Conservation (phyloP, 495 filamentous ascomycete species). For the Daldinia decipiens region DNA sequence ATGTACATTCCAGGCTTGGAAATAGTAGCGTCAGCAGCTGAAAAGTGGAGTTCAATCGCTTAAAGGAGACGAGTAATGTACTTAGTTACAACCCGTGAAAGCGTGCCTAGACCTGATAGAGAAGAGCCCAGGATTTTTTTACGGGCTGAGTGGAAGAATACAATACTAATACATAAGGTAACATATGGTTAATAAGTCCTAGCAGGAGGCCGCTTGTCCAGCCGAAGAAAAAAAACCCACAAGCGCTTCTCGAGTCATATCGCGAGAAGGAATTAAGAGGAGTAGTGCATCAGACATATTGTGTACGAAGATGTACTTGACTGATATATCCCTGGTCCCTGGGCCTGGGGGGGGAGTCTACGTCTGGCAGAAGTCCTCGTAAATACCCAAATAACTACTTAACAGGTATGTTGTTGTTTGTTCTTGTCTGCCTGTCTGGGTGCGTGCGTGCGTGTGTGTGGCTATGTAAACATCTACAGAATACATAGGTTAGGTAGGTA, state of each 20-base stretch:
- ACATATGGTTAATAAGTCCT: background rate
- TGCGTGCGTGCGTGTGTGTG: slow-evolving; percentile 36
- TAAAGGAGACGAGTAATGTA: slow-evolving; percentile 31
- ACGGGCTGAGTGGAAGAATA: background rate
- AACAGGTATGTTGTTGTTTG: background rate
- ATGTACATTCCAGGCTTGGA: slow-evolving; percentile 37
- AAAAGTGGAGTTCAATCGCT: slow-evolving; percentile 39
- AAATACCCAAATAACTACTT: background rate
- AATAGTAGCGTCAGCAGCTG: slow-evolving; percentile 44
- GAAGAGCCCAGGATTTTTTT: background rate
- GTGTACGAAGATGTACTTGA: slow-evolving; percentile 14
- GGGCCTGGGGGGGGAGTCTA: background rate
- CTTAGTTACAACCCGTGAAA: slow-evolving; percentile 10
- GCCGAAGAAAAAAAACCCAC: slow-evolving; percentile 1
- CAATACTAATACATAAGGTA: slow-evolving; percentile 1
- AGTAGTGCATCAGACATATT: slow-evolving; percentile 32
- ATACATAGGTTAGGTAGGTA: background rate
- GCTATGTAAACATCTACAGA: slow-evolving; percentile 14
- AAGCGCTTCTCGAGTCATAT: slow-evolving; percentile 33
- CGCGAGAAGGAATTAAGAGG: slow-evolving; percentile 21
- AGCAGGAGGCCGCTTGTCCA: background rate
- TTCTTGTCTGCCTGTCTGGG: slow-evolving; percentile 30
- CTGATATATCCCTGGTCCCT: slow-evolving; percentile 15
- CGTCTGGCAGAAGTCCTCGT: slow-evolving; percentile 9
- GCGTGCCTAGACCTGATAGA: slow-evolving; percentile 9